Conservation (phyloP, 73 alveolate genomes). For the Uronychia setigera region DNA sequence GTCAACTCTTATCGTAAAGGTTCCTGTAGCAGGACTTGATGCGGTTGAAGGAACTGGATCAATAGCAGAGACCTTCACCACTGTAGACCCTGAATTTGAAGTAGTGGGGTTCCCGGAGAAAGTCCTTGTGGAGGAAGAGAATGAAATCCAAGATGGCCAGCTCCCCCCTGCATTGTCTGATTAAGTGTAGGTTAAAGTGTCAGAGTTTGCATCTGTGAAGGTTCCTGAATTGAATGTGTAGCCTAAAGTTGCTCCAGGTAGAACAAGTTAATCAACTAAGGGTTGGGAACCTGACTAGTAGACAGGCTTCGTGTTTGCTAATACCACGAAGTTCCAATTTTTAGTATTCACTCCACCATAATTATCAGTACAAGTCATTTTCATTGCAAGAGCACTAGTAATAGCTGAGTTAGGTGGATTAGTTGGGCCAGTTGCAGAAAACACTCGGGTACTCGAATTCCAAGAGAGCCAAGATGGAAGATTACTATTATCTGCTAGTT, state of each 20-base stretch:
- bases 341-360: too few relatives aligned
- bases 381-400: too few relatives aligned
- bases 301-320: too few relatives aligned
- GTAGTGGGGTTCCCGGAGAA: slow-evolving; percentile 19
- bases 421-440: too few relatives aligned
- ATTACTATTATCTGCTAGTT: neutral
- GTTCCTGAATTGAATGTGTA: neutral
- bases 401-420: too few relatives aligned
- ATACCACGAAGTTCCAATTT: too few relatives aligned
- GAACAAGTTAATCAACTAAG: neutral
- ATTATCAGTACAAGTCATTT: too few relatives aligned
- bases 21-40: slow-evolving; percentile 1
- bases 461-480: slow-evolving; percentile 11
- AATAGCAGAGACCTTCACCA: slow-evolving; percentile 6
- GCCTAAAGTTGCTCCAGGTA: neutral
- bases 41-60: slow-evolving; percentile 3
- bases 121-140: slow-evolving; percentile 15
- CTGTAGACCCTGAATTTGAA: neutral
- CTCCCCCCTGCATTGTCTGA: neutral
- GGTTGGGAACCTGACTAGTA: too few relatives aligned
- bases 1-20: neutral
- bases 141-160: slow-evolving; percentile 18
- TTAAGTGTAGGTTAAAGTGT: slow-evolving; percentile 1
- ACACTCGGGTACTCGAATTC: neutral
- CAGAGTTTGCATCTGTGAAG: neutral